These are phyloP conservation scores for Nepenthes gracilis DNA, from an alignment of 148 eudicot species.

Conservation along the genomic window DNA sequence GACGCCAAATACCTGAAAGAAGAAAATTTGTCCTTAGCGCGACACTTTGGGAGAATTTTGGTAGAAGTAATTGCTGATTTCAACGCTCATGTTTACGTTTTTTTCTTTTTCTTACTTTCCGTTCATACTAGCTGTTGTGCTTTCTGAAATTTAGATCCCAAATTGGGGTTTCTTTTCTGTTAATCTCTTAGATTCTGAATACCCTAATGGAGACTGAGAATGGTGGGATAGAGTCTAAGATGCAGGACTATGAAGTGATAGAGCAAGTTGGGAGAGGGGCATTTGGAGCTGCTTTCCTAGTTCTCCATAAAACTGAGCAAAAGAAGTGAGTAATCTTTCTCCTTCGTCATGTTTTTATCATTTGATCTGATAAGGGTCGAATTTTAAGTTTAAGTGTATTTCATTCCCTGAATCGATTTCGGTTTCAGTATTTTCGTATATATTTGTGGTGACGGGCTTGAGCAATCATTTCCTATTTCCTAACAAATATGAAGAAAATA, in stretches of 20 bases:
- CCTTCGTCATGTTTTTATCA: not conserved
- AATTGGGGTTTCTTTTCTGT: not conserved
- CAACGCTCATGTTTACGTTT: too few relatives aligned
- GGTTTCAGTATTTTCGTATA: too few relatives aligned
- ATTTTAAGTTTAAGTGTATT: too few relatives aligned
- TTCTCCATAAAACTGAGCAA: constrained; percentile 54
- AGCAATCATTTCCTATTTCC: too few relatives aligned
- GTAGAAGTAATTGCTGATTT: too few relatives aligned
- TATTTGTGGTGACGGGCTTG: too few relatives aligned
- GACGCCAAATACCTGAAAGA: not conserved
- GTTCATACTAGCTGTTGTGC: not conserved
- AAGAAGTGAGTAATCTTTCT: constrained; percentile 39
- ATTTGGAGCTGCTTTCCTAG: constrained; percentile 66
- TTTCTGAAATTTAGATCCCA: not conserved
- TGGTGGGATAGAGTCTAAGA: constrained; percentile 42
- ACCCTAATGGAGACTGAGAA: constrained; percentile 46
- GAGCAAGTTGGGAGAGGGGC: constrained; percentile 82
- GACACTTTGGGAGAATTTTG: not conserved
- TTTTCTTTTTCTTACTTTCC: too few relatives aligned
- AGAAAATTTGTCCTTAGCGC: constrained; percentile 3
- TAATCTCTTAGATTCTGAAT: constrained; percentile 4
- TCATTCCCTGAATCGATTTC: too few relatives aligned
- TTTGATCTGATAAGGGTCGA: not conserved
- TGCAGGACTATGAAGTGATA: constrained; percentile 68
- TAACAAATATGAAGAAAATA: too few relatives aligned